Percentiles rank a stretch among this genome's conserved stretches.
Conservation (phyloP, 495 filamentous ascomycete species). For the Penicillium malachiteum region DNA sequence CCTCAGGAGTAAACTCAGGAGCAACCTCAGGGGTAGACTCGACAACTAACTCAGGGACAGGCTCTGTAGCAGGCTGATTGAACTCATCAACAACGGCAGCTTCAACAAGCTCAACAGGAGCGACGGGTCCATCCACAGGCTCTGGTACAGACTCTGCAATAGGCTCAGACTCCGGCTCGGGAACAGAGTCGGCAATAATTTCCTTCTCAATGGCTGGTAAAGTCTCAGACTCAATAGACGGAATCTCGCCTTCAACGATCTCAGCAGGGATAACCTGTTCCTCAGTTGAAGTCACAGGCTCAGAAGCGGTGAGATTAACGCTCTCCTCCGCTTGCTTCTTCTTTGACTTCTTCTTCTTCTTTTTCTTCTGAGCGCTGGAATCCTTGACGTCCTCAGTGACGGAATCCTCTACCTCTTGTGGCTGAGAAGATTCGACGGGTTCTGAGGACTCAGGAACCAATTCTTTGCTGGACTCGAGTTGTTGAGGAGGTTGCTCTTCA, state of each 20-base stretch:
- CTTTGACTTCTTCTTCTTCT: conserved; percentile 40
- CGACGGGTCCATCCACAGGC: background rate
- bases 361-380: conserved; percentile 36
- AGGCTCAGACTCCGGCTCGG: conserved; percentile 5
- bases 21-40: background rate
- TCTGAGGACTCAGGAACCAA: conserved; percentile 9
- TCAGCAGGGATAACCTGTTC: background rate
- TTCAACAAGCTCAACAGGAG: background rate
- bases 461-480: conserved; percentile 11
- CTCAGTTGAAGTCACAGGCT: conserved; percentile 2
- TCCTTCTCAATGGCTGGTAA: background rate
- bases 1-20: too few relatives aligned
- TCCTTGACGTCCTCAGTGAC: conserved; percentile 14
- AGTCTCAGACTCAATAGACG: background rate
- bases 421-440: conserved; percentile 4
- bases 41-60: background rate
- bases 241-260: background rate
- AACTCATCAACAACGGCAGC: background rate
- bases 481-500: conserved; percentile 11
- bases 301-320: conserved; percentile 14
- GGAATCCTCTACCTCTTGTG: conserved; percentile 11
- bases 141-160: conserved; percentile 3
- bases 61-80: background rate
- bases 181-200: background rate
- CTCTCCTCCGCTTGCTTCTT: conserved; percentile 26